Percentiles rank a stretch among this genome's conserved stretches.
Evolutionary conservation across 257 asterid species (phyloP).

Genomic region (Gentiana dahurica): DNA sequence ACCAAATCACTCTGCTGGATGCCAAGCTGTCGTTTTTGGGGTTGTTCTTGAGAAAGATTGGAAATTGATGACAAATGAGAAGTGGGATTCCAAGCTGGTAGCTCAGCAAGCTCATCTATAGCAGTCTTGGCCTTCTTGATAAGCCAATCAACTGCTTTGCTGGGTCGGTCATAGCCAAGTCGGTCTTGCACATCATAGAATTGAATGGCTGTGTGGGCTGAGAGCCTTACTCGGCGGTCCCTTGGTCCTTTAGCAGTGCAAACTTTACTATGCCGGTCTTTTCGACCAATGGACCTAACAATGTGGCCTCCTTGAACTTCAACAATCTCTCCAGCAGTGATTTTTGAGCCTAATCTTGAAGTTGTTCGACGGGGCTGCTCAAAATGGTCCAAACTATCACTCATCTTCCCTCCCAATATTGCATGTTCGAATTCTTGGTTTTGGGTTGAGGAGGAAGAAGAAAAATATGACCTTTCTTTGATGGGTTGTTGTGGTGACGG

Average conservation of each 20-base stretch:
- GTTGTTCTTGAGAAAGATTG: conserved; percentile 18
- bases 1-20: conserved; percentile 18
- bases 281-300: conserved; percentile 85
- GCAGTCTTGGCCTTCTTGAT: conserved; percentile 81
- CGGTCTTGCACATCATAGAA: conserved; percentile 99
- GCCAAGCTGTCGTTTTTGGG: conserved; percentile 14
- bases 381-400: not conserved
- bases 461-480: conserved; percentile 43
- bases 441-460: conserved; percentile 28
- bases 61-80: conserved; percentile 23
- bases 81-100: conserved; percentile 94
- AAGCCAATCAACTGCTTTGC: conserved; percentile 98
- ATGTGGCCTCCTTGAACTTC: conserved; percentile 99
- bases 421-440: conserved; percentile 57
- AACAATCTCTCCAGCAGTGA: conserved; percentile 62
- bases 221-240: conserved; percentile 94
- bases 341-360: conserved; percentile 41
- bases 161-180: conserved; percentile 97
- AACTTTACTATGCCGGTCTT: conserved; percentile 98
- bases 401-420: conserved; percentile 35
- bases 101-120: conserved; percentile 87
- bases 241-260: conserved; percentile 98
- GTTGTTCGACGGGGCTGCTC: conserved; percentile 16
- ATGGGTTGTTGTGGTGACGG: conserved; percentile 17
- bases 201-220: conserved; percentile 98